A percentile compares a stretch with the other conserved stretches of the same genome.
Evolutionary conservation across 495 filamentous ascomycete species (phyloP).

Genomic region (Podospora comata): DNA sequence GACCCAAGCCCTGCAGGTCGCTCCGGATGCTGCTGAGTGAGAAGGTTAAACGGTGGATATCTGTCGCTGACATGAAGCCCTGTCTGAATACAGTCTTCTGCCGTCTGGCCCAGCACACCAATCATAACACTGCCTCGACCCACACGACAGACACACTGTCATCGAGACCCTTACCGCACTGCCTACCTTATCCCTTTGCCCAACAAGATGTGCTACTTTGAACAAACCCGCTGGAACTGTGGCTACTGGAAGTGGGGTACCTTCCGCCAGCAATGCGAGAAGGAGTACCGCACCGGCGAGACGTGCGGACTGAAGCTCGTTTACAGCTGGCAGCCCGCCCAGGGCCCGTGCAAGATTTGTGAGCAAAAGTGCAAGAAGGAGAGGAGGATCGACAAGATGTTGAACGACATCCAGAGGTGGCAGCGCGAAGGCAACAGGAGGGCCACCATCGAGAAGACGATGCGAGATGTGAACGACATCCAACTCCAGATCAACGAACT

Average conservation of each 20-base stretch:
- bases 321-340: conserved; percentile 59
- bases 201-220: conserved; percentile 61
- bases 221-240: conserved; percentile 63
- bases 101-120: background rate
- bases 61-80: background rate
- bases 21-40: background rate
- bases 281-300: conserved; percentile 96
- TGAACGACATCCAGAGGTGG: conserved; percentile 79
- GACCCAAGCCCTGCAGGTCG: background rate
- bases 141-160: background rate
- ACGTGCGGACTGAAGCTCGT: conserved; percentile 96
- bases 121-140: background rate
- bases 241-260: conserved; percentile 94
- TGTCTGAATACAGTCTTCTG: background rate
- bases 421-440: conserved; percentile 65
- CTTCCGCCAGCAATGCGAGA: conserved; percentile 91
- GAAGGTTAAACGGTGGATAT: background rate
- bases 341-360: conserved; percentile 74
- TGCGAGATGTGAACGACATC: conserved; percentile 64
- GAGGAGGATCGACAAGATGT: conserved; percentile 70
- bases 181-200: conserved; percentile 1
- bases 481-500: conserved; percentile 60
- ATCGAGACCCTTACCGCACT: background rate
- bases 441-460: conserved; percentile 77
- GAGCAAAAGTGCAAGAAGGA: conserved; percentile 87